A percentile compares a stretch with the other conserved stretches of the same genome.
These are phyloP conservation scores for Pseudoscleropodium purum DNA, from an alignment of 225 moss, liverwort and hornwort genomes.

Conservation along the genomic window DNA sequence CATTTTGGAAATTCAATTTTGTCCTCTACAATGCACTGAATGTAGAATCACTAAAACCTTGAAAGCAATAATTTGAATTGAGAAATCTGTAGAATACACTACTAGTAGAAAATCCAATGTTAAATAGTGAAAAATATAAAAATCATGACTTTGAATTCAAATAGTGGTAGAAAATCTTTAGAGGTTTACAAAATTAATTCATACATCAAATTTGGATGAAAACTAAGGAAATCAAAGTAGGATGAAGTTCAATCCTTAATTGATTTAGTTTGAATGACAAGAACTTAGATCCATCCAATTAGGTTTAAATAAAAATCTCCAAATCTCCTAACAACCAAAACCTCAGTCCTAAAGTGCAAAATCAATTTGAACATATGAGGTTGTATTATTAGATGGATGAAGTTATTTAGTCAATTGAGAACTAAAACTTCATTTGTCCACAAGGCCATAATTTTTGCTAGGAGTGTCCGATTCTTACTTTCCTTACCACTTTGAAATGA, in stretches of 20 bases:
- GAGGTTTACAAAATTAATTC: fast-evolving
- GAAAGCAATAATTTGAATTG: background rate
- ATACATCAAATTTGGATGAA: background rate
- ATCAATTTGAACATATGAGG: background rate
- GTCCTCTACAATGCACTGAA: background rate
- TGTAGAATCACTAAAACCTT: background rate
- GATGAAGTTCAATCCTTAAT: background rate
- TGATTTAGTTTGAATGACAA: background rate
- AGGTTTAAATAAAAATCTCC: background rate
- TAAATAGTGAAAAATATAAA: background rate
- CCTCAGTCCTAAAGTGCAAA: fast-evolving
- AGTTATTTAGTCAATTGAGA: background rate
- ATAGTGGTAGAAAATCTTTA: background rate
- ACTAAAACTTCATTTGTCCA: background rate
- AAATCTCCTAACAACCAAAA: background rate
- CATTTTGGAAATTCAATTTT: fast-evolving
- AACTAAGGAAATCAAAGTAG: background rate
- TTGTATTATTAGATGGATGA: background rate
- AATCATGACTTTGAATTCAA: fast-evolving
- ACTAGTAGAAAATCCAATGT: background rate
- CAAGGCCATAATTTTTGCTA: background rate
- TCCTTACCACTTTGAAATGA: background rate
- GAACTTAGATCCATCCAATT: background rate
- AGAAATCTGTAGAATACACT: background rate
- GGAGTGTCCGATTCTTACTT: fast-evolving